Evolutionary conservation across 2,329 filamentous ascomycete genomes (phyloP).

Genomic region (Ceratocystis harringtonii): DNA sequence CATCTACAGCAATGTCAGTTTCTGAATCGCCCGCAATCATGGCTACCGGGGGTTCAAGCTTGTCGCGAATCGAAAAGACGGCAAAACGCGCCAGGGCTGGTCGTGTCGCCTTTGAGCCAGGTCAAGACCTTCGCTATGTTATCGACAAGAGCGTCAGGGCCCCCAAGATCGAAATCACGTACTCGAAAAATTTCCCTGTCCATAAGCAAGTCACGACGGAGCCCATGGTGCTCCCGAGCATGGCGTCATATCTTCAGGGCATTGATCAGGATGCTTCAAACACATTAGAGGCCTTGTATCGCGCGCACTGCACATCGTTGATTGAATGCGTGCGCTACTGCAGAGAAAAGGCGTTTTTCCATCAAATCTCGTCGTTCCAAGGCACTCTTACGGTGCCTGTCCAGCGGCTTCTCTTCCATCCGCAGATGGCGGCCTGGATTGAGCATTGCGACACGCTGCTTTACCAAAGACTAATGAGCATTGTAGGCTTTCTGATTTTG

Average conservation of each 20-base stretch:
- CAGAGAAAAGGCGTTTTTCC: conserved; percentile 93
- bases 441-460: conserved; percentile 89
- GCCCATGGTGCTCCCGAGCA: conserved; percentile 66
- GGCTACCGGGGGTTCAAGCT: conserved; percentile 18
- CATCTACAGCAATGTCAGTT: not conserved
- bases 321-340: conserved; percentile 93
- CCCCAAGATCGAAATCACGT: conserved; percentile 43
- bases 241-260: conserved; percentile 60
- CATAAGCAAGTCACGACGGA: conserved; percentile 41
- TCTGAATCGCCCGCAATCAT: not conserved
- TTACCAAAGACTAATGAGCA: conserved; percentile 93
- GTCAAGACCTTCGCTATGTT: conserved; percentile 14
- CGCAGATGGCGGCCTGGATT: conserved; percentile 77
- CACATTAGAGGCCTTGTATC: conserved; percentile 73
- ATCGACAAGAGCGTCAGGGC: conserved; percentile 43
- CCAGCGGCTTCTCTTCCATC: conserved; percentile 75
- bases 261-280: conserved; percentile 80
- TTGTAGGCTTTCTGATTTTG: conserved; percentile 73
- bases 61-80: conserved; percentile 18
- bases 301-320: conserved; percentile 86
- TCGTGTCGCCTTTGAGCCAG: conserved; percentile 13
- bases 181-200: conserved; percentile 35
- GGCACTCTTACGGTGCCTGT: conserved; percentile 94
- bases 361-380: conserved; percentile 86
- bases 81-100: conserved; percentile 5